Percentiles rank a stretch among this genome's conserved stretches.
phyloP scores from a whole-genome alignment of 2,329 filamentous ascomycete species.

The Samsoniella hepiali region DNA sequence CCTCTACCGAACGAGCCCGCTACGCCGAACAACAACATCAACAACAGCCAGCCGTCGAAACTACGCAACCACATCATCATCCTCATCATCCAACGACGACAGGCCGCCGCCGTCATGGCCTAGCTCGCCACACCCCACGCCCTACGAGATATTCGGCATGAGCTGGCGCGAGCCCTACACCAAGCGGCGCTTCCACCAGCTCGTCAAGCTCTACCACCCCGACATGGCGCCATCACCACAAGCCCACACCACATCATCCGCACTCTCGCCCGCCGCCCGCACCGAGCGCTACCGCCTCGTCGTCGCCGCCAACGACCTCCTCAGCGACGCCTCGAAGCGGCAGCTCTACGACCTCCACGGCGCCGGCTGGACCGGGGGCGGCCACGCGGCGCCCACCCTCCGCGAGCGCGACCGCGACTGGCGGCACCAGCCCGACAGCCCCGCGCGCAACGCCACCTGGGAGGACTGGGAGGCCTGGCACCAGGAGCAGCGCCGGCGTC shows the following conservation, averaged over 20 bases:
- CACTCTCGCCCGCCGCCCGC: slow-evolving; percentile 55
- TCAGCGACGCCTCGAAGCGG: slow-evolving; percentile 76
- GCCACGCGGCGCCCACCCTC: slow-evolving; percentile 50
- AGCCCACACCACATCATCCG: slow-evolving; percentile 25
- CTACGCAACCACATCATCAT: slow-evolving; percentile 9
- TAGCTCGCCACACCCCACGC: slow-evolving; percentile 58
- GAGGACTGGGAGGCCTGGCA: slow-evolving; percentile 93
- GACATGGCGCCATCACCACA: slow-evolving; percentile 51
- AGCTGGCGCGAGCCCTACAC: slow-evolving; percentile 64
- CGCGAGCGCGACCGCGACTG: slow-evolving; percentile 45
- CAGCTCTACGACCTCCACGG: slow-evolving; percentile 79
- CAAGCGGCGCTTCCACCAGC: slow-evolving; percentile 80
- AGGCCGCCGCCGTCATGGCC: slow-evolving; percentile 43
- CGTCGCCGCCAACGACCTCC: slow-evolving; percentile 81
- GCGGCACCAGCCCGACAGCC: slow-evolving; percentile 46
- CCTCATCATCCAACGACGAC: slow-evolving; percentile 4
- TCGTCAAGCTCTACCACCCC: slow-evolving; percentile 95
- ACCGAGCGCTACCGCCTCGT: slow-evolving; percentile 90
- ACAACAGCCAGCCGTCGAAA: not conserved
- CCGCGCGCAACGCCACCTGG: slow-evolving; percentile 82
- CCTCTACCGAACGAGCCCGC: not conserved
- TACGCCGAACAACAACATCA: not conserved
- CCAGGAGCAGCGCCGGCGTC: slow-evolving; percentile 44
- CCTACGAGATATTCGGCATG: slow-evolving; percentile 80
- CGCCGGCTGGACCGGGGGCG: slow-evolving; percentile 65